phyloP scores from a whole-genome alignment of 768 basidiomycete species.

The Leucosporidium scottii region DNA sequence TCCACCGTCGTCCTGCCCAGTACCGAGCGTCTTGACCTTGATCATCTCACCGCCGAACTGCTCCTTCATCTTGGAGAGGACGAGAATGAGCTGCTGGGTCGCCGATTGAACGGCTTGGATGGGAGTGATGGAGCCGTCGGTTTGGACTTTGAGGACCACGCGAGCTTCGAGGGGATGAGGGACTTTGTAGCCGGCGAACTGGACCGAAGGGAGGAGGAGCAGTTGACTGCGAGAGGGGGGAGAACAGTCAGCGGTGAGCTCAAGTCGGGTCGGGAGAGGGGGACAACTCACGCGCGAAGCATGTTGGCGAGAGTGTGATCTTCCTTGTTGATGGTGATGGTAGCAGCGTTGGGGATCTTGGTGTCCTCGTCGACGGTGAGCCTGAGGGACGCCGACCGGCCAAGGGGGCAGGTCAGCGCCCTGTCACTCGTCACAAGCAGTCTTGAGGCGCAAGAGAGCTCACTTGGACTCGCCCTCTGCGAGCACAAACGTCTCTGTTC shows the following conservation, averaged over 20 bases:
- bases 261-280: background rate
- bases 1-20: conserved; percentile 11
- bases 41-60: conserved; percentile 43
- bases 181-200: conserved; percentile 96
- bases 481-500: conserved; percentile 82
- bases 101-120: conserved; percentile 71
- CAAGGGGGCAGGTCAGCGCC: background rate
- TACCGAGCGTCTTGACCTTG: conserved; percentile 13
- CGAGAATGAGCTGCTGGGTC: conserved; percentile 69
- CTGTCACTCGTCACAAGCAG: background rate
- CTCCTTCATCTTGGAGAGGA: conserved; percentile 44
- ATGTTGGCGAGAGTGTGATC: conserved; percentile 96
- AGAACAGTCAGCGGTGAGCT: background rate
- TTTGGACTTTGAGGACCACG: conserved; percentile 92
- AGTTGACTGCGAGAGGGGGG: conserved; percentile 61
- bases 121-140: conserved; percentile 77
- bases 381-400: background rate
- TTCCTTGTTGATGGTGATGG: conserved; percentile 88
- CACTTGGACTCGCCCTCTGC: conserved; percentile 91
- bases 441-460: conserved; percentile 44
- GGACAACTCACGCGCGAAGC: conserved; percentile 71
- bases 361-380: conserved; percentile 87
- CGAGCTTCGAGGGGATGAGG: conserved; percentile 92
- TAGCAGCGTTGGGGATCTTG: conserved; percentile 95
- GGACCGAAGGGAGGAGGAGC: conserved; percentile 72